phyloP scores from a whole-genome alignment of 257 asterid genomes.

The Nicotiana tabacum region DNA sequence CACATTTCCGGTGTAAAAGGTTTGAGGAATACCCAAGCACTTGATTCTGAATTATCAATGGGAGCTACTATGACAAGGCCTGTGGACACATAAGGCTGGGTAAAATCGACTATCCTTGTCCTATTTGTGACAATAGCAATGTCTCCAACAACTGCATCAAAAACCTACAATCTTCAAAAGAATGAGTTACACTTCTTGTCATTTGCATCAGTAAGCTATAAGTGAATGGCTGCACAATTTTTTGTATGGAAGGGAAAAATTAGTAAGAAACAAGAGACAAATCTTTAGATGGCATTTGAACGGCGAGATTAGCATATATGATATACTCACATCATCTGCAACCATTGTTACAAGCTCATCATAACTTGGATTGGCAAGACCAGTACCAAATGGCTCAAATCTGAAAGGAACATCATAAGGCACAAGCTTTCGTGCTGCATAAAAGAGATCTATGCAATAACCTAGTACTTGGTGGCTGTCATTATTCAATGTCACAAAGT shows the following conservation, averaged over 20 bases:
- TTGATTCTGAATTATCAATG: conserved; percentile 17
- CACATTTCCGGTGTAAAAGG: conserved; percentile 26
- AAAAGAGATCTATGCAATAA: conserved; percentile 33
- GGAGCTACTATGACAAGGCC: conserved; percentile 27
- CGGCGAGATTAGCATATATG: not conserved
- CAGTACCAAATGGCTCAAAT: conserved; percentile 27
- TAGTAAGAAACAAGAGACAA: not conserved
- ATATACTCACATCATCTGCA: conserved; percentile 31
- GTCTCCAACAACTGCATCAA: conserved; percentile 35
- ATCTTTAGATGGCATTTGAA: not conserved
- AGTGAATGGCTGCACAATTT: not conserved
- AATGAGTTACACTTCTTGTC: not conserved
- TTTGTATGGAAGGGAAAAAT: not conserved
- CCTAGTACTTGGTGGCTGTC: conserved; percentile 25
- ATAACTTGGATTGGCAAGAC: conserved; percentile 28
- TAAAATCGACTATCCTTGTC: conserved; percentile 20
- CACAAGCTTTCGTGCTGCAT: conserved; percentile 23
- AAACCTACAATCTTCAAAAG: conserved; percentile 12
- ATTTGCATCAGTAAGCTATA: not conserved
- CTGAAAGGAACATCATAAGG: conserved; percentile 28
- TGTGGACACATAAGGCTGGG: conserved; percentile 16
- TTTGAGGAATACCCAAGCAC: conserved; percentile 28
- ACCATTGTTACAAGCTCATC: conserved; percentile 27
- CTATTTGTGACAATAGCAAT: conserved; percentile 29
- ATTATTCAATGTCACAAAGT: conserved; percentile 22